Evolutionary conservation across 2,329 filamentous ascomycete genomes (phyloP).

Genomic region (Zasmidium cellare): DNA sequence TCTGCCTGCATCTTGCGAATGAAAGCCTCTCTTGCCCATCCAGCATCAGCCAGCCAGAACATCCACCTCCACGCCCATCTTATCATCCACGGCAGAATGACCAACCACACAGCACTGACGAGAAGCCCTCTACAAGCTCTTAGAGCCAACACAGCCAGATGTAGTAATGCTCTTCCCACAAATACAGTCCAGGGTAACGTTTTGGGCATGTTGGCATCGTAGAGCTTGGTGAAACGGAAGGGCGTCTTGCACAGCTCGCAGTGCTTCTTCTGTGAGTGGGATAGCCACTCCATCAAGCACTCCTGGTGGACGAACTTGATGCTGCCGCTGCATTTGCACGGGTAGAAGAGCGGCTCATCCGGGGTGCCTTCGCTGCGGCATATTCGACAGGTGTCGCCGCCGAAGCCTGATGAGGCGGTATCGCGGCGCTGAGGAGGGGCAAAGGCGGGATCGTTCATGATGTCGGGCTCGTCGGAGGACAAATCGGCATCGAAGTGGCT

Average conservation of each 20-base stretch:
- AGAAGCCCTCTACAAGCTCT: constrained; percentile 62
- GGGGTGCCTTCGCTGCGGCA: constrained; percentile 83
- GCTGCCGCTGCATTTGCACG: constrained; percentile 98
- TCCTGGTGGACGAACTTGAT: constrained; percentile 99
- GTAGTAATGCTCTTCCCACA: constrained; percentile 71
- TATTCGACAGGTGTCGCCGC: constrained; percentile 92
- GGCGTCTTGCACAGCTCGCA: constrained; percentile 99
- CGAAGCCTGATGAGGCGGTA: constrained; percentile 34
- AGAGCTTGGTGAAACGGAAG: constrained; percentile 97
- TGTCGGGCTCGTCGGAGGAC: constrained; percentile 41
- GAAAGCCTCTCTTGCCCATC: constrained; percentile 55
- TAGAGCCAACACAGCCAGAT: constrained; percentile 53
- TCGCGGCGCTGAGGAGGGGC: constrained; percentile 24
- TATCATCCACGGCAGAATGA: constrained; percentile 86
- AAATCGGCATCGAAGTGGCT: neutral
- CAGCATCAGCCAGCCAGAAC: constrained; percentile 89
- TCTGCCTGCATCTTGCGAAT: constrained; percentile 23
- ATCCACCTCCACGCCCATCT: constrained; percentile 88
- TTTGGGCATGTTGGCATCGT: constrained; percentile 89
- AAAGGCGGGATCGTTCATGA: constrained; percentile 60
- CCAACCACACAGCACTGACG: constrained; percentile 84
- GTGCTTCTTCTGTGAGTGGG: constrained; percentile 98
- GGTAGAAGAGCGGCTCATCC: constrained; percentile 89
- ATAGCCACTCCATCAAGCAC: constrained; percentile 97
- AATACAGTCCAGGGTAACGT: constrained; percentile 80